These are phyloP conservation scores for Gossypium stocksii DNA, from an alignment of 345 rosid genomes.

Conservation along the genomic window DNA sequence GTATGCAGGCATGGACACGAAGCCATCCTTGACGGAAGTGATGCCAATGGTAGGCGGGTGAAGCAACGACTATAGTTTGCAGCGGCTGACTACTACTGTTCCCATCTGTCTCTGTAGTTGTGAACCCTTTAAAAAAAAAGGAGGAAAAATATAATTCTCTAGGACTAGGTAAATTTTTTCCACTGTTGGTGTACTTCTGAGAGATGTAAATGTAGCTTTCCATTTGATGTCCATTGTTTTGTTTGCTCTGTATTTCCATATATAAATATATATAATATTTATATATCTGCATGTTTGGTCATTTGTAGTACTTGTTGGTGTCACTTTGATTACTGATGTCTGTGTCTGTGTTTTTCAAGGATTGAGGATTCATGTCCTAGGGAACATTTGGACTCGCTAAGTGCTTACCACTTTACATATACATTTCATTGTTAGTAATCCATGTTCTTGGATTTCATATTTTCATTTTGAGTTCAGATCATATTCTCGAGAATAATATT, in stretches of 20 bases:
- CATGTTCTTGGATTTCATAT: background rate
- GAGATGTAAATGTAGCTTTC: slow-evolving; percentile 27
- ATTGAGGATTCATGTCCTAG: too few species aligned
- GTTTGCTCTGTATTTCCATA: slow-evolving; percentile 6
- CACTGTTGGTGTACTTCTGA: slow-evolving; percentile 14
- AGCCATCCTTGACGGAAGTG: slow-evolving; percentile 46
- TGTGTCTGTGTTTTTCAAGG: background rate
- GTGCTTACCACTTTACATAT: background rate
- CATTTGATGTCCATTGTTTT: background rate
- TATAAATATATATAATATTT: too few species aligned
- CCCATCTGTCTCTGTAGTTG: slow-evolving; percentile 13
- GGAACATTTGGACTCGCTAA: background rate
- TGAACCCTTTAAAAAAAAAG: too few species aligned
- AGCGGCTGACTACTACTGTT: background rate
- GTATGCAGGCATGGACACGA: slow-evolving; percentile 2
- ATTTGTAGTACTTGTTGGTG: background rate
- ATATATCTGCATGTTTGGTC: background rate
- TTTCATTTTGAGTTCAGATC: too few species aligned
- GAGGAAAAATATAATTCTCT: slow-evolving; percentile 5
- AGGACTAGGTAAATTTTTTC: slow-evolving; percentile 29
- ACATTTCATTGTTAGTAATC: background rate
- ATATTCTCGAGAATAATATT: too few species aligned
- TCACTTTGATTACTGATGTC: background rate
- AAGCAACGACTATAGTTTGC: slow-evolving; percentile 44
- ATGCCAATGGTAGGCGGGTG: slow-evolving; percentile 52